Conservation (phyloP, 805 yeast genomes). For the Saccharomycopsis guyanensis region DNA sequence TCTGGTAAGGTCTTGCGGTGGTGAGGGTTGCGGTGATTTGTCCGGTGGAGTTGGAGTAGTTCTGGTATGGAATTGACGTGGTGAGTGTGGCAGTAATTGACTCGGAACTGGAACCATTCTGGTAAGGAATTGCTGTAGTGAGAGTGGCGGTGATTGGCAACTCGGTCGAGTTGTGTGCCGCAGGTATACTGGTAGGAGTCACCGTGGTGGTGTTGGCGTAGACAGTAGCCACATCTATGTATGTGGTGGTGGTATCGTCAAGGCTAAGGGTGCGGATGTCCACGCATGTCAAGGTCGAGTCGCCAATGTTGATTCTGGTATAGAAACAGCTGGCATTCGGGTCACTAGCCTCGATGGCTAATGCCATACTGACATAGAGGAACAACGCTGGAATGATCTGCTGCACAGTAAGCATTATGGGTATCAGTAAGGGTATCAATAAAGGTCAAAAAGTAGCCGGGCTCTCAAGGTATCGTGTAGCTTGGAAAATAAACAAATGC, state of each 20-base stretch:
- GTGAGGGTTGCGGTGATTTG: not conserved
- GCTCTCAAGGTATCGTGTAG: too few relatives aligned
- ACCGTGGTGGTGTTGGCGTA: not conserved
- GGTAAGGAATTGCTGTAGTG: not conserved
- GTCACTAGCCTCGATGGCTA: conserved; percentile 2
- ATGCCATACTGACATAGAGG: not conserved
- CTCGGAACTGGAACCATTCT: not conserved
- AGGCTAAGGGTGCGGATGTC: not conserved
- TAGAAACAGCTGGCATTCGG: conserved; percentile 14
- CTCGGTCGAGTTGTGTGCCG: not conserved
- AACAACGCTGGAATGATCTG: too few relatives aligned
- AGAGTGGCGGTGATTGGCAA: not conserved
- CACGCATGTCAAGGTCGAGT: conserved; percentile 2
- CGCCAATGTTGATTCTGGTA: conserved; percentile 7
- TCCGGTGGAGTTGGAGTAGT: not conserved
- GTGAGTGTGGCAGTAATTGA: not conserved
- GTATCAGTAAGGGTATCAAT: not conserved
- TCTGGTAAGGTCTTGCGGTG: not conserved
- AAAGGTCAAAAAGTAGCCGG: not conserved
- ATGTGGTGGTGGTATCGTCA: not conserved
- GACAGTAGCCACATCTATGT: not conserved
- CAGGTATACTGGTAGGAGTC: not conserved
- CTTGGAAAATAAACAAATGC: too few relatives aligned
- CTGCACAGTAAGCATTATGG: too few relatives aligned
- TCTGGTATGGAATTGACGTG: not conserved